These are phyloP conservation scores for Phialocephala sp. DNA, from an alignment of 2,329 filamentous ascomycete genomes.

Conservation along the genomic window DNA sequence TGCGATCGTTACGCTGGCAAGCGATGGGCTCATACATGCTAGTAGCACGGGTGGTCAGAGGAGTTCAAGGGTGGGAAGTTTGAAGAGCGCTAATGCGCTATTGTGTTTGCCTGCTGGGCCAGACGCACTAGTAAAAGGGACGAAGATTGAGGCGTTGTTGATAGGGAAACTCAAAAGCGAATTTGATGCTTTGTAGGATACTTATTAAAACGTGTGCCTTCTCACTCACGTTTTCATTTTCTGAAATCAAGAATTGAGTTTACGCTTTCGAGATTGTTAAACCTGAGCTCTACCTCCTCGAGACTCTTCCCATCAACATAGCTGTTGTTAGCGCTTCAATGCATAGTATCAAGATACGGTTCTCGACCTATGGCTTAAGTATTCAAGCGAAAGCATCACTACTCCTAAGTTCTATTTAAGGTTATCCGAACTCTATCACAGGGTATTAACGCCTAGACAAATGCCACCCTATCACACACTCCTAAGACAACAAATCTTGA, in stretches of 20 bases:
- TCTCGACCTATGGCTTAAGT: too few relatives aligned
- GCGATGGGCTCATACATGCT: slow-evolving; percentile 73
- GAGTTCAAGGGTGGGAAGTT: slow-evolving; percentile 86
- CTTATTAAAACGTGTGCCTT: not conserved
- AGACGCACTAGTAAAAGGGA: slow-evolving; percentile 70
- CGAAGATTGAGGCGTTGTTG: slow-evolving; percentile 76
- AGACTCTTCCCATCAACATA: too few relatives aligned
- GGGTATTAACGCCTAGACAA: not conserved
- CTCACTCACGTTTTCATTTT: not conserved
- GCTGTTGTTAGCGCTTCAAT: too few relatives aligned
- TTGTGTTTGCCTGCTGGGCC: slow-evolving; percentile 73
- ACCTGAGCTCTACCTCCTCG: too few relatives aligned
- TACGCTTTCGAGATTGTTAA: too few relatives aligned
- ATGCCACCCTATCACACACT: not conserved
- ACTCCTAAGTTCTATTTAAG: too few relatives aligned
- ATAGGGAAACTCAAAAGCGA: slow-evolving; percentile 59
- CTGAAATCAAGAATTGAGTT: too few relatives aligned
- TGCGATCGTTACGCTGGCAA: slow-evolving; percentile 70
- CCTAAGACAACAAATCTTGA: slow-evolving; percentile 6
- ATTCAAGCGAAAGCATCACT: too few relatives aligned
- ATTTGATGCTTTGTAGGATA: slow-evolving; percentile 22
- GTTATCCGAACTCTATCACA: not conserved
- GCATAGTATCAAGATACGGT: too few relatives aligned
- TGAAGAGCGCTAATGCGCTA: slow-evolving; percentile 87
- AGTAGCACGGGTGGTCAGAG: slow-evolving; percentile 88